Evolutionary conservation across 2,329 filamentous ascomycete genomes (phyloP), one percentile per base, ranked within the genome.

Genomic region (Epichloe glyceriae): DNA sequence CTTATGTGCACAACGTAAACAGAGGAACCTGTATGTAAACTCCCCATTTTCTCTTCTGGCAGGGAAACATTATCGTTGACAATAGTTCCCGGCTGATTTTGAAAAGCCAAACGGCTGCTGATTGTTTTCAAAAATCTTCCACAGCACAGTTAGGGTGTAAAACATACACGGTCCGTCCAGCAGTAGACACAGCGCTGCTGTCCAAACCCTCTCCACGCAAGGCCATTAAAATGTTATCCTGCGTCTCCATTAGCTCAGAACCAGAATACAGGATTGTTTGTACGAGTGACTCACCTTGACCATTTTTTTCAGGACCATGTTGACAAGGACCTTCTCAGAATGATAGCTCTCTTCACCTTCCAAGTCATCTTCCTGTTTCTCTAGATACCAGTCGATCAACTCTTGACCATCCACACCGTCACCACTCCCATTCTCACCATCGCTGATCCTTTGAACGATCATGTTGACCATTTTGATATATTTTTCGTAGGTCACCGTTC

Each of bases 401-500:
- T 84, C 83, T 49, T 95, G 85, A 57, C 88, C 83, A 53, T 89
- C 85, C 11, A 96, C 83, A 51, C 93, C 93, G 58, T 95, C 88
- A 40, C 87, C 88, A 0, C 73, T 79, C 11, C 72, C 75, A 37
- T 75, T 72, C 67, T 97, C 89, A 60, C 95, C 88, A 50, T 91
- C 85, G 59, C 85, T 88, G 60, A 98, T 82, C 22, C 85, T 82
- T 57, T 83, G 80, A 33, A 96, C 86, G 45, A 98, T 74, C 61
- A 87, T 70, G 64, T 95, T 95, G 53, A 95, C 80, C 66, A 97
- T 95, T 61, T 80, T 78, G 64, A 91, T 86, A 68, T 95, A 98
- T 68, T 95, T 93, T 61, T 97, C 91, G 62, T 94, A 94, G 3
- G 89, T 94, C 63, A 98, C 91, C 61, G 89, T 93, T 50, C 87